Percentiles rank a stretch among this genome's conserved stretches.
Conservation (phyloP, 2,329 filamentous ascomycete genomes). For the Plenodomus lindquistii region DNA sequence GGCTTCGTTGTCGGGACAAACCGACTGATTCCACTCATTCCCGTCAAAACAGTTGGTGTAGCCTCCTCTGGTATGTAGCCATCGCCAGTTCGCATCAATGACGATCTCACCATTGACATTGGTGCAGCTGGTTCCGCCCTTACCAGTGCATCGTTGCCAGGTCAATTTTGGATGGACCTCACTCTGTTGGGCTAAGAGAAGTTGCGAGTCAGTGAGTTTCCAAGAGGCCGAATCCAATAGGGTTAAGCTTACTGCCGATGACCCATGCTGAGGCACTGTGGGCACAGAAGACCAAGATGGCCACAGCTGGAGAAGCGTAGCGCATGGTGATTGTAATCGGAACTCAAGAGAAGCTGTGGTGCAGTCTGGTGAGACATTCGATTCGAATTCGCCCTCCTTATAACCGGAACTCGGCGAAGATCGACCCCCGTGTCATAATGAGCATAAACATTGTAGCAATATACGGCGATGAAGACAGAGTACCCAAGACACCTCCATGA, state of each 20-base stretch:
- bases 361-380: background rate
- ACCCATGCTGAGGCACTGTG: constrained; percentile 38
- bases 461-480: constrained; percentile 1
- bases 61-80: constrained; percentile 48
- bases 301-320: constrained; percentile 22
- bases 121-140: constrained; percentile 37
- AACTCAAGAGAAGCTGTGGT: background rate
- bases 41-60: constrained; percentile 47
- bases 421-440: background rate
- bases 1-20: constrained; percentile 39
- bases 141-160: constrained; percentile 47
- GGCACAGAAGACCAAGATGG: constrained; percentile 28
- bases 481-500: constrained; percentile 10
- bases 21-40: constrained; percentile 45
- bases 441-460: background rate
- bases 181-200: constrained; percentile 25
- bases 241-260: constrained; percentile 30
- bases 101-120: constrained; percentile 41
- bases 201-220: background rate
- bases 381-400: background rate
- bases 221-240: background rate
- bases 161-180: constrained; percentile 48
- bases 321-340: constrained; percentile 18
- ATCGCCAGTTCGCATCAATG: constrained; percentile 53
- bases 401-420: background rate